Evolutionary conservation across 2,329 filamentous ascomycete species (phyloP).

Genomic region (Tolypocladium album): DNA sequence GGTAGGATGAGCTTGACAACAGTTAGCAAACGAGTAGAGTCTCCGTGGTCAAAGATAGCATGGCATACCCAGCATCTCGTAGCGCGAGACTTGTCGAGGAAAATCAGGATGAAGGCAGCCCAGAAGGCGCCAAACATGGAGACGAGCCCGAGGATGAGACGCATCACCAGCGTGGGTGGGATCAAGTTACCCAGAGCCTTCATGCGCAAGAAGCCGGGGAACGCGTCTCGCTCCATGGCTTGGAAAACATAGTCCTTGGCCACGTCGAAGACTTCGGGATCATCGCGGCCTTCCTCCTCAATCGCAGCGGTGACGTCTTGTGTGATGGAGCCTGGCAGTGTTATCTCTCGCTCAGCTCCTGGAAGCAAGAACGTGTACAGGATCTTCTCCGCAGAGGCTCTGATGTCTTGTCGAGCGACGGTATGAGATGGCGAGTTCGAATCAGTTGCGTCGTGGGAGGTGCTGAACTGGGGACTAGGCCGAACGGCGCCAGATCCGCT

Average conservation of each 20-base stretch:
- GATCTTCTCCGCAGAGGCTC: constrained; percentile 92
- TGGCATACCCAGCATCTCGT: constrained; percentile 74
- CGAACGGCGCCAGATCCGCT: constrained; percentile 34
- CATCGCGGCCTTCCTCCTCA: constrained; percentile 83
- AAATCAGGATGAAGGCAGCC: constrained; percentile 87
- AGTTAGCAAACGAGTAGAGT: constrained; percentile 11
- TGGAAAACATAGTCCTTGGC: constrained; percentile 99
- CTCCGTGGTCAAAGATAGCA: background rate
- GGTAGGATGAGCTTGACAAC: constrained; percentile 57
- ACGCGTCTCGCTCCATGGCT: constrained; percentile 99
- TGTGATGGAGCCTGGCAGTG: constrained; percentile 78
- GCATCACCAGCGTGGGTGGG: constrained; percentile 75
- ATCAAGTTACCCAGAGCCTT: constrained; percentile 95
- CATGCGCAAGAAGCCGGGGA: constrained; percentile 87
- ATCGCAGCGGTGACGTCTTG: constrained; percentile 78
- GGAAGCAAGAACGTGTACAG: constrained; percentile 95
- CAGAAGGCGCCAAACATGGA: constrained; percentile 89
- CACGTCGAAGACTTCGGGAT: constrained; percentile 93
- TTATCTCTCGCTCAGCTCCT: constrained; percentile 93
- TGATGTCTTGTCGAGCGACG: constrained; percentile 80
- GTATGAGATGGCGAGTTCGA: constrained; percentile 76
- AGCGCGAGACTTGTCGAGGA: constrained; percentile 64
- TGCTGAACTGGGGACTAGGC: constrained; percentile 48
- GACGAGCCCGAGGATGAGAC: constrained; percentile 70
- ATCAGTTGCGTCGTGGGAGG: constrained; percentile 53